Evolutionary conservation across 2,329 filamentous ascomycete genomes (phyloP), one percentile per base, ranked within the genome.

Genomic region (Trichoderma harzianum): DNA sequence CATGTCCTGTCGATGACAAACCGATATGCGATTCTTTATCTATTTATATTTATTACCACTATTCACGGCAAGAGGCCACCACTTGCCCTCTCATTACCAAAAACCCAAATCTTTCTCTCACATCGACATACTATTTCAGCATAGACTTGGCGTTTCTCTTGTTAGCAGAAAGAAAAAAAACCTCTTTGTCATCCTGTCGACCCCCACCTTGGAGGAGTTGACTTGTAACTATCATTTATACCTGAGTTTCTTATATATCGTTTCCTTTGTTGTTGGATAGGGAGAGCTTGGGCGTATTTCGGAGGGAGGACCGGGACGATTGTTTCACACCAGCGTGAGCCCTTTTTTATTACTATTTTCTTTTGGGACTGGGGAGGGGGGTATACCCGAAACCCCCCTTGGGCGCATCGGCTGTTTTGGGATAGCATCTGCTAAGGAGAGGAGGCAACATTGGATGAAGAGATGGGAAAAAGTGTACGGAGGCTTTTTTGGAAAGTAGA

Each of bases 111-210:
- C 55, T 58, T 63, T 66, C 55, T 39, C 51, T 70, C 57, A 70
- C 55, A 74, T 75, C 74, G 74, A 75, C 73, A 67, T 34, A 47
- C 21, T 53, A 75, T 75, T 62, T 78, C 76, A 74, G 76, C 77
- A 81, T 80, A 81, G 78, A 79, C 76, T 77, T 72, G 76, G 79
- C 79, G 77, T 80, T 79, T 76, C 72, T 72, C 43, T 70, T 72
- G 72, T 64, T 58, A 43, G 18, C 55, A n/a, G 47, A 61, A 28
- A 12, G 11, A 69, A 62, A 69, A 69, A 43, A 51, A 74, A 75
- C 72, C 58, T 18, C 72, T 65, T 74, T 74, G 71, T 72, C 73
- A 73, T 73, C 72, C 72, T 74, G 74, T 69, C 64, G 65, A 55
- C 14, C 30, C 21, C 73, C 74, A 67, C 70, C 72, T 24, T 16